Base-by-base conservation (phyloP, 2,329 filamentous ascomycete genomes). In the Beauveria pseudobassiana region DNA sequence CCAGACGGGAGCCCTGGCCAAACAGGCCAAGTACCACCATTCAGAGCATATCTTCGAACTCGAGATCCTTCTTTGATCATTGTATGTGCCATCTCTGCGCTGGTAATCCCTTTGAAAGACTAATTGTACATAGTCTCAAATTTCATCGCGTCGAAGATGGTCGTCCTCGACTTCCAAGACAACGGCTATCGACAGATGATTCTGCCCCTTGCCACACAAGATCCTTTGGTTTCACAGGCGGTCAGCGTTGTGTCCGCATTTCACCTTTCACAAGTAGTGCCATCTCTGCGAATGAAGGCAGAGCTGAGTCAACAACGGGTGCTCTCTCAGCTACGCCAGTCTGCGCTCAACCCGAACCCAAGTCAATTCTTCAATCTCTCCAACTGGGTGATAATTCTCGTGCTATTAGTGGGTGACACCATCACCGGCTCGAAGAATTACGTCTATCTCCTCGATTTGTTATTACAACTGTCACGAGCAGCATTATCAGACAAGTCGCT, bases 161-260 rank as follows among this genome's bases (percentile, higher is more conserved):
- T 77, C 1, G 70, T 77, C 0, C 63, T 76, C 10, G 75, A 77
- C 59, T 69, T 65, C 5, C 54, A 66, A 0, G 67, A 63, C 9
- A 77, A 77, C 43, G 75, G 74, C 16, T 77, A 77, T 48, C 68
- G 75, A 26, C 67, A 76, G 6, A 61, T 76, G 12, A 69, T 77
- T 7, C 66, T 77, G 2, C 74, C 75, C 2, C 70, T 77, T n/a
- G 75, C 75, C 0, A 68, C 70, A 10, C 69, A 76, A 22, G 70
- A 77, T 20, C 66, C 71, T 1, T 66, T 73, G 0, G 68, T 77
- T 0, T 68, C 68, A 24, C 69, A 72, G 28, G 74, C 75, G 0
- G 73, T 77, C 1, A 72, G 70, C 9, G 74, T 76, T 5, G 72
- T 76, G 0, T 71, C 75, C 5, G 74, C 75, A 0, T 75, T 77